Percentiles rank a stretch among this genome's conserved stretches.
These are phyloP conservation scores for Boletus rufocinnamomeus DNA, from an alignment of 768 basidiomycete genomes.

Conservation along the genomic window DNA sequence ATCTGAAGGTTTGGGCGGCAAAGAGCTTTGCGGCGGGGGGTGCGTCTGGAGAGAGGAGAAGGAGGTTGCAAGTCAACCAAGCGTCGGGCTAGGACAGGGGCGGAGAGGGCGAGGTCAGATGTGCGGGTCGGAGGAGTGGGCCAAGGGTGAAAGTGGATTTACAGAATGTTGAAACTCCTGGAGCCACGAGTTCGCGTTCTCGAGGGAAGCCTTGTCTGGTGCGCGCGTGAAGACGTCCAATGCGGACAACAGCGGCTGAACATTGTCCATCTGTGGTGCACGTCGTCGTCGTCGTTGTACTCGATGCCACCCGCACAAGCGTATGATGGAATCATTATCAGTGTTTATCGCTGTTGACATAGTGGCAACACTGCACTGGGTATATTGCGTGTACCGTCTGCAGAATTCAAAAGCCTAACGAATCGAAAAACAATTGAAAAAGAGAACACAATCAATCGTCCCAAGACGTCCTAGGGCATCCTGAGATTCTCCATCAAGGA, in stretches of 20 bases:
- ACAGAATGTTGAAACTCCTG: conserved; percentile 99
- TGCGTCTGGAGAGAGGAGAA: conserved; percentile 79
- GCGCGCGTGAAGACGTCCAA: conserved; percentile 78
- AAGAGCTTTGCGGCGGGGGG: conserved; percentile 85
- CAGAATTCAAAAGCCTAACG: conserved; percentile 20
- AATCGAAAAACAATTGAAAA: conserved; percentile 12
- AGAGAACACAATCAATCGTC: conserved; percentile 28
- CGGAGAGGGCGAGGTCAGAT: conserved; percentile 61
- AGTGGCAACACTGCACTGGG: conserved; percentile 37
- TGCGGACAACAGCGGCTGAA: conserved; percentile 73
- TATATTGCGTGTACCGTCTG: conserved; percentile 32
- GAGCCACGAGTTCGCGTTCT: conserved; percentile 91
- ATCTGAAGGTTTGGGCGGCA: conserved; percentile 93
- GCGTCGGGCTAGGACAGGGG: conserved; percentile 80
- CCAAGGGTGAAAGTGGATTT: conserved; percentile 79
- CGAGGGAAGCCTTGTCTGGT: conserved; percentile 81
- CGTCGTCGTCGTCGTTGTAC: conserved; percentile 16
- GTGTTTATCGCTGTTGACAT: conserved; percentile 36
- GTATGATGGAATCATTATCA: conserved; percentile 22
- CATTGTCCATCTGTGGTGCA: conserved; percentile 53
- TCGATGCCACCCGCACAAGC: background rate
- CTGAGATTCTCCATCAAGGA: conserved; percentile 37
- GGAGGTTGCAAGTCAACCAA: conserved; percentile 92
- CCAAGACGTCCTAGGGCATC: conserved; percentile 23
- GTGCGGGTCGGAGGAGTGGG: conserved; percentile 51